Percentiles rank a stretch among this genome's conserved stretches.
phyloP scores from a whole-genome alignment of 2,329 filamentous ascomycete genomes.

The Onygenales sp. region DNA sequence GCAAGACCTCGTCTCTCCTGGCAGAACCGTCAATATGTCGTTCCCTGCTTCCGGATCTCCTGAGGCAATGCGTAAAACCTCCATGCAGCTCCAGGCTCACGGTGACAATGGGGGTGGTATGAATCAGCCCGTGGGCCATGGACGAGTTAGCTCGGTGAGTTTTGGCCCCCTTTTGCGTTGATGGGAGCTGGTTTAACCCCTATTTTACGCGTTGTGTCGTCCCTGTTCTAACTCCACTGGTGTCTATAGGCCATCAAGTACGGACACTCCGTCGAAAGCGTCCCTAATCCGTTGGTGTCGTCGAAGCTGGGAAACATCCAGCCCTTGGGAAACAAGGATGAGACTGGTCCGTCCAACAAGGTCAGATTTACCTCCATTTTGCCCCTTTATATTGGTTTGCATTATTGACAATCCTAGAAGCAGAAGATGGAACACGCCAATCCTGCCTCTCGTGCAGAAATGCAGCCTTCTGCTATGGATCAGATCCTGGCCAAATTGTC shows the following conservation, averaged over 20 bases:
- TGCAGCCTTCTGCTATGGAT: slow-evolving; percentile 48
- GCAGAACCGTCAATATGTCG: slow-evolving; percentile 17
- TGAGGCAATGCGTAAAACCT: slow-evolving; percentile 16
- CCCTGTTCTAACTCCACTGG: background rate
- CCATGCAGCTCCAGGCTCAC: slow-evolving; percentile 12
- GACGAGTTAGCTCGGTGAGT: slow-evolving; percentile 19
- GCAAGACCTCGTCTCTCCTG: background rate
- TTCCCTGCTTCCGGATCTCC: slow-evolving; percentile 17
- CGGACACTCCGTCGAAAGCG: slow-evolving; percentile 8
- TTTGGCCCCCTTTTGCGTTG: background rate
- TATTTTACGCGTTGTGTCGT: background rate
- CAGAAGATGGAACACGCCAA: slow-evolving; percentile 36
- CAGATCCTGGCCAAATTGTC: slow-evolving; percentile 41
- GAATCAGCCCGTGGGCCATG: slow-evolving; percentile 12
- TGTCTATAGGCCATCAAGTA: background rate
- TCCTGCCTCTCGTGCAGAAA: slow-evolving; percentile 14
- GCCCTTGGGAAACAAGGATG: slow-evolving; percentile 13
- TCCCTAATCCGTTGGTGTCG: slow-evolving; percentile 23
- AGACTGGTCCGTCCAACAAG: slow-evolving; percentile 26
- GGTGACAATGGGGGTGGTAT: slow-evolving; percentile 13
- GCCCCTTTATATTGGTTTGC: background rate
- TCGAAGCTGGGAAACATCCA: slow-evolving; percentile 27
- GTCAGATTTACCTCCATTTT: slow-evolving; percentile 17
- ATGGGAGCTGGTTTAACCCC: no score
- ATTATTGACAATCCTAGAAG: slow-evolving; percentile 34